phyloP scores from a whole-genome alignment of 139 green algal genomes.

The Monoraphidium neglectum region DNA sequence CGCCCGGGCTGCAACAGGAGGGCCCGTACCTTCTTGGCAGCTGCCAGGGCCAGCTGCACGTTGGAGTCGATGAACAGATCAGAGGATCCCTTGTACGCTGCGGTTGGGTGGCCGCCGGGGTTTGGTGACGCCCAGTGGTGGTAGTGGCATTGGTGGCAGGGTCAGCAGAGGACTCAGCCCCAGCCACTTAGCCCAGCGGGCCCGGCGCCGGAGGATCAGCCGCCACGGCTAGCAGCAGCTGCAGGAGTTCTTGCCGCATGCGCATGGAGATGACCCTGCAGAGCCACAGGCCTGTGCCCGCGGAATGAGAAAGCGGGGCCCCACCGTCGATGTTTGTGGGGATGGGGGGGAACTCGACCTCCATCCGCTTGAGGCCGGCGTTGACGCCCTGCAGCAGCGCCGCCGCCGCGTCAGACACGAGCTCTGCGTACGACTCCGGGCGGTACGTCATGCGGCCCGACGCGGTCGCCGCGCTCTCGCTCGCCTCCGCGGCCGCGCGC shows the following conservation, averaged over 20 bases:
- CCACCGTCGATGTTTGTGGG: slow-evolving; percentile 67
- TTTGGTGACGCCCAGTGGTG: not conserved
- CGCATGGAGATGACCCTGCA: not conserved
- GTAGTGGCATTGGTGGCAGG: too few relatives aligned
- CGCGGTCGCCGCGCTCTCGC: too few relatives aligned
- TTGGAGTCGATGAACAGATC: slow-evolving; percentile 94
- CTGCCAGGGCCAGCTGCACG: slow-evolving; percentile 81
- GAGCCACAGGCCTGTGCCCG: not conserved
- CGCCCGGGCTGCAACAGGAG: too few relatives aligned
- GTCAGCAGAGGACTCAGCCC: too few relatives aligned
- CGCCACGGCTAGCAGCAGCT: too few relatives aligned
- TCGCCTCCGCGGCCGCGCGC: too few relatives aligned
- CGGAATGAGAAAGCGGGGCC: too few relatives aligned
- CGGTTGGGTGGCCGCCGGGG: too few relatives aligned
- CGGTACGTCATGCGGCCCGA: slow-evolving; percentile 71
- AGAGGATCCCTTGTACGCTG: slow-evolving; percentile 86
- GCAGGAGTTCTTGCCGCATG: too few relatives aligned
- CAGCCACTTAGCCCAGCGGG: too few relatives aligned
- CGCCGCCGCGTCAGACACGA: slow-evolving; percentile 73
- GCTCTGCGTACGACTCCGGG: slow-evolving; percentile 69
- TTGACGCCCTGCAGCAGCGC: slow-evolving; percentile 62
- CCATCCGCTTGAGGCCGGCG: slow-evolving; percentile 65
- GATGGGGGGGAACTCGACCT: slow-evolving; percentile 91
- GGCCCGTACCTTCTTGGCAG: slow-evolving; percentile 49
- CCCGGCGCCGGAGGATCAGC: not conserved